Evolutionary conservation across 2,329 filamentous ascomycete species (phyloP), one percentile per base, ranked within the genome.

Genomic region (Calonectria naviculata): DNA sequence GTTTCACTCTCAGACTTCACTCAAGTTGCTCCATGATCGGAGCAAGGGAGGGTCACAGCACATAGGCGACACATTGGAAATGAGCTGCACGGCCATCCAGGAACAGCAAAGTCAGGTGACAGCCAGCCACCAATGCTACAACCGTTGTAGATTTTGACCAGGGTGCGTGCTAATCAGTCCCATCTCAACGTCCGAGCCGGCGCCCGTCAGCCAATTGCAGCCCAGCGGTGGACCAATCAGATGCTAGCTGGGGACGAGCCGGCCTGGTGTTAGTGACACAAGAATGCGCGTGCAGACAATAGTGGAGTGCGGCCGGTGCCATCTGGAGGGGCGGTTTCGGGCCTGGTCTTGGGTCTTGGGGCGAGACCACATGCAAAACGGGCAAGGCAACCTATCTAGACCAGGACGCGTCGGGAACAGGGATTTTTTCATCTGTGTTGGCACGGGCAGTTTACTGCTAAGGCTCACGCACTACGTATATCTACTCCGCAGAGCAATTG

Each of bases 291-390:
- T 66, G 67, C 28, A 47, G 56, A 42, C 29, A 12, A 67, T 47
- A 31, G 68, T 70, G 68, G 68, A 70, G 68, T 61, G 41, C 65
- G 21, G 61, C 65, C 60, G 54, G 65, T 49, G 56, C 63, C 62
- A 61, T 63, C 68, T 66, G 49, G 68, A 63, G 68, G 60, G 68
- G 62, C 67, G 60, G 58, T 52, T 68, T 69, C 61, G 60, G 47
- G 67, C 38, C 65, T 42, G 41, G 47, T 26, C 29, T 49, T 31
- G 41, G 52, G 29, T 34, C 52, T 36, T 28, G 52, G 46, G 41
- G 58, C 47, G 49, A 47, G 62, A 65, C 62, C 62, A 70, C 54
- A 70, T 70, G 67, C 67, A 65, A 70, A 70, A 70, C 47, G 62
- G 67, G 42, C 31, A 64, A 64, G 65, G 36, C 44, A 62, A 61